A percentile compares a stretch with the other conserved stretches of the same genome.
phyloP scores from a whole-genome alignment of 2,329 filamentous ascomycete genomes.

The Plectosphaerella cucumerina region DNA sequence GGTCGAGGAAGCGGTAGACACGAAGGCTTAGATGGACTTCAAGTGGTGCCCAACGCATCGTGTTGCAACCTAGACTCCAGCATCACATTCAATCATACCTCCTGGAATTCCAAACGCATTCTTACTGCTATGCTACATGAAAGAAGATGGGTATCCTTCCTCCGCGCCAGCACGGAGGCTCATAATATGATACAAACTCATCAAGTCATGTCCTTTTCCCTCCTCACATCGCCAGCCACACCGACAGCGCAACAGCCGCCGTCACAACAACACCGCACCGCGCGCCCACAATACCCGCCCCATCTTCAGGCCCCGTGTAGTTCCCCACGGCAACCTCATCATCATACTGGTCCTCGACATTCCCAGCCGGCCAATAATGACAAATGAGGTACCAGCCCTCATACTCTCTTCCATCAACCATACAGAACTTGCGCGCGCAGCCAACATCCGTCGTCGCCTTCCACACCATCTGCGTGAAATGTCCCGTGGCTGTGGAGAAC shows the following conservation, averaged over 20 bases:
- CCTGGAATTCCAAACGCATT: too few species aligned
- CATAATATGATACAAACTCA: background rate
- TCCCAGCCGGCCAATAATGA: conserved; percentile 66
- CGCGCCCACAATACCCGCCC: background rate
- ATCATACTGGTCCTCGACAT: conserved; percentile 50
- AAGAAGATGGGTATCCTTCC: too few species aligned
- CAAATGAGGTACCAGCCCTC: conserved; percentile 63
- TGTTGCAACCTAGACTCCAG: too few species aligned
- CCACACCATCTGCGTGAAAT: conserved; percentile 75
- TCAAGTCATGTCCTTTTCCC: background rate
- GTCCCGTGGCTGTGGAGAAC: conserved; percentile 58
- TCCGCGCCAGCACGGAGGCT: too few species aligned
- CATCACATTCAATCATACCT: too few species aligned
- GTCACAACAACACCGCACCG: background rate
- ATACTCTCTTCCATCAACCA: conserved; percentile 9
- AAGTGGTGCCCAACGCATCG: too few species aligned
- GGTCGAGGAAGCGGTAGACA: background rate
- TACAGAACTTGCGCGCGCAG: conserved; percentile 33
- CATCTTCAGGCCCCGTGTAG: background rate
- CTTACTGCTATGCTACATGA: too few species aligned
- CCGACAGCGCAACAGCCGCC: background rate
- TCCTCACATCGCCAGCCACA: background rate
- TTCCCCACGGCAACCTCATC: conserved; percentile 16
- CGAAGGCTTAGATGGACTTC: background rate
- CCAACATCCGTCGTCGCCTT: conserved; percentile 56